Evolutionary conservation across 371 early-diverging fungal genomes (phyloP).

Genomic region (Lichtheimia hyalospora): DNA sequence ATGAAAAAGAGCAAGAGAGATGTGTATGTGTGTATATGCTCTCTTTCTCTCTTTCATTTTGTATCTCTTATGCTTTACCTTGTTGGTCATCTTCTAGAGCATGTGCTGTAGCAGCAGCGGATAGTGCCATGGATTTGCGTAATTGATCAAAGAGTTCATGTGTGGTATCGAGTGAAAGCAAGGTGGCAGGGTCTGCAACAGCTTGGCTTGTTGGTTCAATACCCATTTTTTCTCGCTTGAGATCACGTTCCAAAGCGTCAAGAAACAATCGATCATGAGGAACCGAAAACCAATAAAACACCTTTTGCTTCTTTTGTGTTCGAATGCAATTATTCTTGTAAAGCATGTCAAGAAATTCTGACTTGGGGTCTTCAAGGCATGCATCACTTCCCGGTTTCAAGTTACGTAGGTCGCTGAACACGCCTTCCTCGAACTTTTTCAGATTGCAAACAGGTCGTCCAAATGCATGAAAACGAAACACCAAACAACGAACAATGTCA

Average conservation of each 20-base stretch:
- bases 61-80: constrained; percentile 1
- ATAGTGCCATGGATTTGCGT: constrained; percentile 39
- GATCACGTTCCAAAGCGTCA: constrained; percentile 98
- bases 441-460: constrained; percentile 88
- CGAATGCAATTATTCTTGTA: constrained; percentile 98
- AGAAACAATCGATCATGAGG: constrained; percentile 95
- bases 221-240: constrained; percentile 91
- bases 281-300: constrained; percentile 99
- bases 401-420: constrained; percentile 97
- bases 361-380: constrained; percentile 95
- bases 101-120: constrained; percentile 35
- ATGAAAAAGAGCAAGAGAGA: no score
- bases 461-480: constrained; percentile 92
- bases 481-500: constrained; percentile 96
- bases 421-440: constrained; percentile 99
- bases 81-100: constrained; percentile 19
- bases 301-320: constrained; percentile 99
- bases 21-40: neutral
- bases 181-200: constrained; percentile 58
- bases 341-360: constrained; percentile 96
- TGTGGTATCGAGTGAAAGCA: constrained; percentile 54
- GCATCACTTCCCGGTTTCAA: constrained; percentile 98
- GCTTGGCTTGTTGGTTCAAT: constrained; percentile 77
- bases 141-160: constrained; percentile 62
- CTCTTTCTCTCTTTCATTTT: constrained; percentile 1